Evolutionary conservation across 169 alveolate genomes (phyloP), one percentile per base, ranked within the genome.

Genomic region (Plasmodium sp.): DNA sequence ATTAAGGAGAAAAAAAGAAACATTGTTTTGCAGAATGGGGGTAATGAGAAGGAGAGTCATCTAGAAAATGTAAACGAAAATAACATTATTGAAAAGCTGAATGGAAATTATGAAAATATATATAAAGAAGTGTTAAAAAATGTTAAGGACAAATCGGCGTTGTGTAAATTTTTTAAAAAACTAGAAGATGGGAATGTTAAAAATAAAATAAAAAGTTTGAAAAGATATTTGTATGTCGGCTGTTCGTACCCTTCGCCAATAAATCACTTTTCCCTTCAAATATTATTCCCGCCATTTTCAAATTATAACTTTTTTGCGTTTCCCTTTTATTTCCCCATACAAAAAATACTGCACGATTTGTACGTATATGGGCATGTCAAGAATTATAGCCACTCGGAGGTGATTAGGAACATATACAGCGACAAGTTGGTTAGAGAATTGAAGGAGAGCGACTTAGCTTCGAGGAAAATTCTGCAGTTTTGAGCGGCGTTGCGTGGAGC

Each of bases 191-290:
- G 7, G 72, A 80, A 81, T 81, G 48, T 90, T 31, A 62, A 67
- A 81, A 90, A 90, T 51, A 90, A 90, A 90, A 90, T 90, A 62
- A 80, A 34, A 74, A 56, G 71, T 90, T 43, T 90, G 75, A 90
- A 90, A 80, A 90, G 73, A 90, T 51, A 90, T 48, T 31, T 90
- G 43, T 90, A 90, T 67, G 33, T 90, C 22, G 94, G 94, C 12
- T 80, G 92, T 12, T 67, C 90, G 12, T 90, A 90, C 54, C 94
- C 94, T 36, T 90, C 94, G 27, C 94, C 94, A 43, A 58, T 90
- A 90, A 90, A 90, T 90, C 94, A 90, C 62, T 90, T 90, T 81
- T 90, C 94, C 73, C 43, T 90, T 62, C 94, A 90, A 90, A 51
- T 90, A 39, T 33, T 90, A 67, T 90, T 90, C 56, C 94, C 94